Percentiles rank a stretch among this genome's conserved stretches.
Conservation (phyloP, 169 alveolate genomes). For the Plasmodium sp. region DNA sequence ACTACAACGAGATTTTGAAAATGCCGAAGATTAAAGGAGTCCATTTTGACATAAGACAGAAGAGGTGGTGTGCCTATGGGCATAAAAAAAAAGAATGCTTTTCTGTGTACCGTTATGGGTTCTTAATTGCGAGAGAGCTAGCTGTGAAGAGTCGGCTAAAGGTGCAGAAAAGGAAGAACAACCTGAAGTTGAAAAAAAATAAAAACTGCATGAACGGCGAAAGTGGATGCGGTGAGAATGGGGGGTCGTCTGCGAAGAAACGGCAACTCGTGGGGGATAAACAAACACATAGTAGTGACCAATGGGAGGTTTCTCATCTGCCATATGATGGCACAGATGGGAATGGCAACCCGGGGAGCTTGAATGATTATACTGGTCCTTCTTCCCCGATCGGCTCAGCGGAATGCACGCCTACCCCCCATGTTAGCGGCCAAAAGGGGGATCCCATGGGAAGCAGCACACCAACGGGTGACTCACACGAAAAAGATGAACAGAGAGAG, state of each 20-base stretch:
- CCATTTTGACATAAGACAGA: slow-evolving; percentile 71
- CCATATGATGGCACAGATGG: not conserved
- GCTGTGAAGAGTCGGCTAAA: slow-evolving; percentile 62
- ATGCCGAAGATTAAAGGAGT: slow-evolving; percentile 74
- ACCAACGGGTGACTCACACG: not conserved
- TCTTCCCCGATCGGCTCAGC: not conserved
- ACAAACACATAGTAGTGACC: not conserved
- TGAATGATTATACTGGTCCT: not conserved
- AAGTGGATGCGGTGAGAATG: not conserved
- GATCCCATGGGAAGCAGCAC: not conserved
- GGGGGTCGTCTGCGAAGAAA: not conserved
- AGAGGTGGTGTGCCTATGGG: slow-evolving; percentile 75
- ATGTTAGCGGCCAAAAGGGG: not conserved
- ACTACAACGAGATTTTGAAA: slow-evolving; percentile 29
- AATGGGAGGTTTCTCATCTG: not conserved
- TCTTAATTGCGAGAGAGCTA: slow-evolving; percentile 67
- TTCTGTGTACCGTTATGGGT: slow-evolving; percentile 71
- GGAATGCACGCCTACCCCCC: not conserved
- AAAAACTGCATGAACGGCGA: not conserved
- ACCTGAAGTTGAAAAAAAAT: slow-evolving; percentile 10
- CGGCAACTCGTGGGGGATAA: not conserved
- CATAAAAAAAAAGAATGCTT: slow-evolving; percentile 71
- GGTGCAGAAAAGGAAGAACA: slow-evolving; percentile 61
- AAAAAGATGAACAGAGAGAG: not conserved
- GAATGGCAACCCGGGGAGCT: not conserved